phyloP scores from a whole-genome alignment of 2,329 filamentous ascomycete species.

The Piedraia hortae region DNA sequence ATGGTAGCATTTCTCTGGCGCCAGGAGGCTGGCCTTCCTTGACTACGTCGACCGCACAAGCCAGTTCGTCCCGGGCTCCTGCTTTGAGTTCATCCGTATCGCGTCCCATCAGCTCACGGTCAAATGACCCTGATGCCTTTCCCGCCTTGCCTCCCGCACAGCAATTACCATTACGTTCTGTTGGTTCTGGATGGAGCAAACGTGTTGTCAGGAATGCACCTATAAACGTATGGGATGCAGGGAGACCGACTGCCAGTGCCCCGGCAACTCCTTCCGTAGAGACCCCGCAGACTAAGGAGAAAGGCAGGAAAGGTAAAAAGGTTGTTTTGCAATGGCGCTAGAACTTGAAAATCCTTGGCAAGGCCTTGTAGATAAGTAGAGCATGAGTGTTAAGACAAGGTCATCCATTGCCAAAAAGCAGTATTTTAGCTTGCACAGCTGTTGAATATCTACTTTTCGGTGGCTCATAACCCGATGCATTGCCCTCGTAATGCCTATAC shows the following conservation, averaged over 20 bases:
- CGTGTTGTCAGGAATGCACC: constrained; percentile 15
- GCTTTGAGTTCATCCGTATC: constrained; percentile 6
- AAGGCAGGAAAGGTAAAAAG: constrained; percentile 23
- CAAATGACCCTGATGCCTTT: constrained; percentile 34
- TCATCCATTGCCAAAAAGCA: too few species aligned
- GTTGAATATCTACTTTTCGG: too few species aligned
- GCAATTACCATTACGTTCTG: constrained; percentile 32
- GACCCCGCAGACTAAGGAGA: constrained; percentile 13
- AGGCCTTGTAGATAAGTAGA: too few species aligned
- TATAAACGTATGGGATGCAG: constrained; percentile 16
- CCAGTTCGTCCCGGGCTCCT: too few species aligned
- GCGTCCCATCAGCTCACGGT: constrained; percentile 14
- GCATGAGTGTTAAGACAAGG: too few species aligned
- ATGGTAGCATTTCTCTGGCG: constrained; percentile 3
- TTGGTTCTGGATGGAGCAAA: constrained; percentile 22
- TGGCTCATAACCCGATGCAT: too few species aligned
- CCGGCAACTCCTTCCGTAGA: constrained; percentile 4
- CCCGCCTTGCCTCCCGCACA: constrained; percentile 57
- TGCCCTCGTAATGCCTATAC: too few species aligned
- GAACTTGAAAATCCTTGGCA: too few species aligned
- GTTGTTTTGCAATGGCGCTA: constrained; percentile 23
- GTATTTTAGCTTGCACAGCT: too few species aligned
- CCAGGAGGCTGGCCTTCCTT: constrained; percentile 9
- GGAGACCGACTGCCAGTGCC: constrained; percentile 6
- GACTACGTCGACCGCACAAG: constrained; percentile 8